Percentiles rank a stretch among this genome's conserved stretches.
Conservation (phyloP, 164 flowering plant species). For the Tinospora cordifolia region DNA sequence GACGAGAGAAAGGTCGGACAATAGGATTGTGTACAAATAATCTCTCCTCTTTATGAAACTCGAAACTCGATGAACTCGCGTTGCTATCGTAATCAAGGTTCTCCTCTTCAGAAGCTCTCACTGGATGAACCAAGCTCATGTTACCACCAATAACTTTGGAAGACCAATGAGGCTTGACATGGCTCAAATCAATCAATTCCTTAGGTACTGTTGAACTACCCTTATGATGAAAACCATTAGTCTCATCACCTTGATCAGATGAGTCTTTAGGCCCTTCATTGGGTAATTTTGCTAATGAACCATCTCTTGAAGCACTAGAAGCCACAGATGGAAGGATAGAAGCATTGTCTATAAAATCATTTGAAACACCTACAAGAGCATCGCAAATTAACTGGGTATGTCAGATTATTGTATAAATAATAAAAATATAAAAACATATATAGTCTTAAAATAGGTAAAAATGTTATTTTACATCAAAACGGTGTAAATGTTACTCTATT, state of each 20-base stretch:
- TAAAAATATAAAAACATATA: too few species aligned
- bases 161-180: constrained; percentile 26
- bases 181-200: constrained; percentile 22
- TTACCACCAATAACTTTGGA: constrained; percentile 29
- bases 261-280: constrained; percentile 14
- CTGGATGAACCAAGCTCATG: constrained; percentile 50
- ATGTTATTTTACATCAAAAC: too few species aligned
- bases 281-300: constrained; percentile 13
- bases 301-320: neutral
- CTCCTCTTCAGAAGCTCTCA: constrained; percentile 42
- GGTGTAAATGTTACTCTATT: too few species aligned
- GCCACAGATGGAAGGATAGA: neutral
- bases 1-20: constrained; percentile 52
- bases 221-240: neutral
- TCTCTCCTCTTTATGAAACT: constrained; percentile 63
- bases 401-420: too few species aligned
- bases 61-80: constrained; percentile 40
- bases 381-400: constrained; percentile 7
- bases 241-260: constrained; percentile 20
- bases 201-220: constrained; percentile 7
- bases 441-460: too few species aligned
- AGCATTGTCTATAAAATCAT: constrained; percentile 1
- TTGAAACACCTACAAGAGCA: neutral
- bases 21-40: constrained; percentile 49
- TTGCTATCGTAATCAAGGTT: constrained; percentile 36